Percentiles rank a stretch among this genome's conserved stretches.
phyloP scores from a whole-genome alignment of 106 monocot genomes.

The Phalaenopsis aphrodite region DNA sequence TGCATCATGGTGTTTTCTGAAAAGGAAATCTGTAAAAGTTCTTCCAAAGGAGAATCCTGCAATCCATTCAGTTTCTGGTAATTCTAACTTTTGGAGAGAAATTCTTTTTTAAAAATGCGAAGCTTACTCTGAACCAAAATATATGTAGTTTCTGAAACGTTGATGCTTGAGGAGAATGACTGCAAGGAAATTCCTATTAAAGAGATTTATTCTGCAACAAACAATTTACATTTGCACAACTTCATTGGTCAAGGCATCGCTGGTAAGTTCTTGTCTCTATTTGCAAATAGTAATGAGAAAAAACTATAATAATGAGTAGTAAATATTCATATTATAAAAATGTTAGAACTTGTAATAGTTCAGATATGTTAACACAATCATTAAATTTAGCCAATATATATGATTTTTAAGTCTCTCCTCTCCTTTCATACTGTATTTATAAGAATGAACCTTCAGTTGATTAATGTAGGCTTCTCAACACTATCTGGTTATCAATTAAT shows the following conservation, averaged over 20 bases:
- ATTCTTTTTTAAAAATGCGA: neutral
- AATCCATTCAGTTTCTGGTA: neutral
- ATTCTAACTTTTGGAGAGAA: neutral
- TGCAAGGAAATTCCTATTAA: conserved; percentile 30
- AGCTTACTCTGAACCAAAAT: neutral
- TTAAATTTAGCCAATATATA: too few species aligned
- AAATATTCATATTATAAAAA: too few species aligned
- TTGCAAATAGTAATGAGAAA: neutral
- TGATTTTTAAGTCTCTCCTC: too few species aligned
- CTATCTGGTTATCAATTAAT: neutral
- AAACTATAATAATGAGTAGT: too few species aligned
- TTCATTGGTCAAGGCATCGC: conserved; percentile 37
- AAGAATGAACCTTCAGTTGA: too few species aligned
- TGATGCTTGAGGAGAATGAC: conserved; percentile 19
- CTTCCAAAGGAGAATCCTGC: neutral
- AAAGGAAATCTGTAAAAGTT: neutral
- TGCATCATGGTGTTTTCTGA: neutral
- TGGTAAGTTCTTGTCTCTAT: neutral
- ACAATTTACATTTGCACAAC: conserved; percentile 24
- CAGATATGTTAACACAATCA: too few species aligned
- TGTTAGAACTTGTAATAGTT: too few species aligned
- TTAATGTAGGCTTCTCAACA: neutral
- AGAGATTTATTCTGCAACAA: conserved; percentile 46
- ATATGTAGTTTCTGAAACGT: conserved; percentile 17
- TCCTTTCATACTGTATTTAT: too few species aligned